Evolutionary conservation across 108 stramenopile species (phyloP).

Genomic region (Schizochytrium sp.): DNA sequence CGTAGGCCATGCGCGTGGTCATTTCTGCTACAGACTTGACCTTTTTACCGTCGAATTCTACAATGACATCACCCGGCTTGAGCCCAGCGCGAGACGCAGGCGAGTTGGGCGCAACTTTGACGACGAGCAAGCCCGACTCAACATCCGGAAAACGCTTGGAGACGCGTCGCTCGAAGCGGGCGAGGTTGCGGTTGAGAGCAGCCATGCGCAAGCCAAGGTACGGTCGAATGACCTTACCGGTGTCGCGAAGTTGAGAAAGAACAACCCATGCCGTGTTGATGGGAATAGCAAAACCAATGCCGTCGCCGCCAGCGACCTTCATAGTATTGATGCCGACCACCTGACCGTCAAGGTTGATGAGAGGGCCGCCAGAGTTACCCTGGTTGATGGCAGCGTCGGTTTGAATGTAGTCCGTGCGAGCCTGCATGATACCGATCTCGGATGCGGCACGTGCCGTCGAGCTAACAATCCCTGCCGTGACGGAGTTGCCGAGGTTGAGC

Average conservation of each 20-base stretch:
- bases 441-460: conserved; percentile 34
- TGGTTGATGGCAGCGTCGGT: conserved; percentile 57
- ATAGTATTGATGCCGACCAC: conserved; percentile 49
- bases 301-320: conserved; percentile 37
- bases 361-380: conserved; percentile 74
- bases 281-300: conserved; percentile 47
- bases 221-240: conserved; percentile 38
- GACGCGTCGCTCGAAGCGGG: not conserved
- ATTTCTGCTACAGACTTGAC: conserved; percentile 28
- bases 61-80: conserved; percentile 34
- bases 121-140: conserved; percentile 17
- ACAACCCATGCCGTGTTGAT: conserved; percentile 42
- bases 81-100: conserved; percentile 36
- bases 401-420: conserved; percentile 38
- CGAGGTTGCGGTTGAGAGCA: not conserved
- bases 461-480: conserved; percentile 42
- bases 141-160: not conserved
- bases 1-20: conserved; percentile 25
- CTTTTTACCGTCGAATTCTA: conserved; percentile 27
- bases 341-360: conserved; percentile 54
- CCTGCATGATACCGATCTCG: conserved; percentile 34
- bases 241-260: conserved; percentile 32
- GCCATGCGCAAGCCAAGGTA: conserved; percentile 41
- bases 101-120: conserved; percentile 33
- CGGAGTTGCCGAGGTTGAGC: conserved; percentile 35